Percentiles rank a stretch among this genome's conserved stretches.
phyloP scores from a whole-genome alignment of 2,329 filamentous ascomycete genomes.

The Nemania serpens region DNA sequence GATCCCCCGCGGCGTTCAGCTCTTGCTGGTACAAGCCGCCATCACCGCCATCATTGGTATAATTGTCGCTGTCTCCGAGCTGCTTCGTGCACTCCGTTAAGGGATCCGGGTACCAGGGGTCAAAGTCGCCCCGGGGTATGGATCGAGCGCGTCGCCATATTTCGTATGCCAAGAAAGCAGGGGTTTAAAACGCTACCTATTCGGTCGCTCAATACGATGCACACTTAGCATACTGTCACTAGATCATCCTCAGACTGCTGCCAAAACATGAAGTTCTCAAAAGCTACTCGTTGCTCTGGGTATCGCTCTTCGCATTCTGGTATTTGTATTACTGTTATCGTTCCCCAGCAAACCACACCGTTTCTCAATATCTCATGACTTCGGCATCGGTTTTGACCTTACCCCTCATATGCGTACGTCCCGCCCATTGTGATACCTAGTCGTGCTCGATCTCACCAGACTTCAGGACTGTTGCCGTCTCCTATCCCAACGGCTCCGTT shows the following conservation, averaged over 20 bases:
- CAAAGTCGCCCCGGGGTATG: conserved; percentile 6
- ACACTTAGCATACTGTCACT: too few species aligned
- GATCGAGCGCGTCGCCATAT: too few species aligned
- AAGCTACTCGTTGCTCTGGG: too few species aligned
- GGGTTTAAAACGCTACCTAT: too few species aligned
- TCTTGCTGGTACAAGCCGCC: conserved; percentile 16
- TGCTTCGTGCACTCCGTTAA: conserved; percentile 7
- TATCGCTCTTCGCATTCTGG: too few species aligned
- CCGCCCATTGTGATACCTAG: not conserved
- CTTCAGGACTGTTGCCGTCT: conserved; percentile 24
- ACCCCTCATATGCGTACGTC: conserved; percentile 27
- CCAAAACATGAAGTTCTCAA: too few species aligned
- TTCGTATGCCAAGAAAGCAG: too few species aligned
- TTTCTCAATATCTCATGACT: too few species aligned
- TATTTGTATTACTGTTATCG: too few species aligned
- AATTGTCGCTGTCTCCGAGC: conserved; percentile 4
- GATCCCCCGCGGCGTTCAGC: conserved; percentile 10
- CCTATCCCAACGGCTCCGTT: conserved; percentile 26
- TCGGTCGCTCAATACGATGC: too few species aligned
- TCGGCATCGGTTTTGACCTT: conserved; percentile 27
- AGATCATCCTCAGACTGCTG: too few species aligned
- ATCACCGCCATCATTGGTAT: conserved; percentile 4
- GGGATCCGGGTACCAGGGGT: conserved; percentile 15
- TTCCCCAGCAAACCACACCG: too few species aligned
- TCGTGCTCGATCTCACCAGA: conserved; percentile 13